Base-by-base conservation (phyloP, 306 rosid genomes). In the Betula pendula region DNA sequence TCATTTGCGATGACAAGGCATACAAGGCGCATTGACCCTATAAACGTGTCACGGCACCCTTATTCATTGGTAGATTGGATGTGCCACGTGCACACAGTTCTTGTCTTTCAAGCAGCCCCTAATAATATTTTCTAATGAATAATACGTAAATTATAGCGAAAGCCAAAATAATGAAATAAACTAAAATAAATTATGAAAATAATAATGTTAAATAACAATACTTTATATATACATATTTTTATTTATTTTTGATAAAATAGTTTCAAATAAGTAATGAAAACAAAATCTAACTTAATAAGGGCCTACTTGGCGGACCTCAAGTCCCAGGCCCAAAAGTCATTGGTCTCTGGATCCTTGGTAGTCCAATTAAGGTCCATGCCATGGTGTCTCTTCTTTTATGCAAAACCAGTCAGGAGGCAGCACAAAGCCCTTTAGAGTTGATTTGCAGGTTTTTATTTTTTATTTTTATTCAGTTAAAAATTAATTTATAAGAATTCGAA, bases 1-100 rank as follows among this genome's bases (percentile, higher is more conserved):
- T 75, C 75, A 74, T 55, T 70, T 15, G 0, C 1, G 1, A 38
- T 3, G 38, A 35, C 0, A 19, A 45, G 14, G 49, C 49, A 9
- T 11, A 0, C 2, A 45, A 14, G 72, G 66, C n/a, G 1, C 43
- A 14, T 59, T n/a, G 5, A n/a, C 14, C 50, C 58, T 77, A 17
- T 70, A 44, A 66, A 45, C 66, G 62, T 56, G 79, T 71, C 77
- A 50, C 40, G 48, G 22, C 8, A 14, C 22, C 12, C 12, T 43
- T 10, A 51, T 19, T 24, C 63, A 68, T 24, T 12, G 45, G 42
- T 15, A 59, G 67, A 69, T 27, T 47, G 25, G 60, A 15, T 31
- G 71, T 68, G 59, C 51, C 40, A 29, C 52, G 71, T 69, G 60
- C 66, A n/a, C 62, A 20, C 40, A 51, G 11, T 38, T 65, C 24